A percentile compares a stretch with the other conserved stretches of the same genome.
Conservation (phyloP, 495 filamentous ascomycete genomes). For the Neurospora sublineolata region DNA sequence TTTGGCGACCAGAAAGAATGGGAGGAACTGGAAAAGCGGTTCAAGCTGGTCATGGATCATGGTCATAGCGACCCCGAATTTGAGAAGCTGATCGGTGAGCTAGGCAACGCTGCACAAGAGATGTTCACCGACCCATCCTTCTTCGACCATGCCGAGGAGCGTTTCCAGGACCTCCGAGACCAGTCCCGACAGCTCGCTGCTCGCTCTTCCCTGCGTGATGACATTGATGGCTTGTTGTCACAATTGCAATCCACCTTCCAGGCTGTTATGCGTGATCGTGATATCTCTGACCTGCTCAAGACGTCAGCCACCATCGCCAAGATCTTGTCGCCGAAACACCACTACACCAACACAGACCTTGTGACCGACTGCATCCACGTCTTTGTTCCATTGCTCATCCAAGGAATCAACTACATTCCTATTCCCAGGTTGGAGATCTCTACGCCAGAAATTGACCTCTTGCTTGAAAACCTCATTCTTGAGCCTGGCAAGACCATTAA, state of each 20-base stretch:
- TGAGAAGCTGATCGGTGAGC: constrained; percentile 60
- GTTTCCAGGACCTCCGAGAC: constrained; percentile 57
- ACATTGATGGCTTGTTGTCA: constrained; percentile 59
- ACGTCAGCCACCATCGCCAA: constrained; percentile 53
- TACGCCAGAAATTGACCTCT: constrained; percentile 68
- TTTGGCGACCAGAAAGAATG: constrained; percentile 69
- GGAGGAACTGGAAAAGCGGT: constrained; percentile 55
- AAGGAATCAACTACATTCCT: constrained; percentile 71
- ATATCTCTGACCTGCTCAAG: constrained; percentile 53
- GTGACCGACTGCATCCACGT: constrained; percentile 63
- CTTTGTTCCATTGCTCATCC: constrained; percentile 67
- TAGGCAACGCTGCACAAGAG: constrained; percentile 61
- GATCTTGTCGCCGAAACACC: constrained; percentile 48
- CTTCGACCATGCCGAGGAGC: constrained; percentile 58
- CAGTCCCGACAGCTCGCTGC: constrained; percentile 52
- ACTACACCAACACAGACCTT: constrained; percentile 52
- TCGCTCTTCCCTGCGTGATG: constrained; percentile 54
- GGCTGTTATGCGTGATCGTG: constrained; percentile 56
- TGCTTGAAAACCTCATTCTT: constrained; percentile 82
- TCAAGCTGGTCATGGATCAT: constrained; percentile 61
- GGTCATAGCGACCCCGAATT: constrained; percentile 71
- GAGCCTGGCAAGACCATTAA: constrained; percentile 82
- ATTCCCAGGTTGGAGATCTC: constrained; percentile 80
- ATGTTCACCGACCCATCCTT: constrained; percentile 81
- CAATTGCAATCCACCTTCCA: constrained; percentile 58